phyloP scores from a whole-genome alignment of 768 basidiomycete genomes.

The Rhizopogon rudus region DNA sequence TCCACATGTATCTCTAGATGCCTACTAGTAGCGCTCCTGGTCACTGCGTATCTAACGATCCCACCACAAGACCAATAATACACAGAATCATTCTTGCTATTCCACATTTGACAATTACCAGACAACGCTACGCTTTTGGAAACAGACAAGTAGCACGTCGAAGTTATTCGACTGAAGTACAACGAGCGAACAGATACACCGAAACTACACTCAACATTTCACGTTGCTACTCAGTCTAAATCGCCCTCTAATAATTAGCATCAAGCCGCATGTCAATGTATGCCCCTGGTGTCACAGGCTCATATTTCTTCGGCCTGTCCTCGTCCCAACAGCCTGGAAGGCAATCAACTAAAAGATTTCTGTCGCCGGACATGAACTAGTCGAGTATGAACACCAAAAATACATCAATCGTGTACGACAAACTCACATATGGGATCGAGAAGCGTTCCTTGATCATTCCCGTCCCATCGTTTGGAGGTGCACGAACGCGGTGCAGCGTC shows the following conservation, averaged over 20 bases:
- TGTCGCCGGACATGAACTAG: constrained; percentile 28
- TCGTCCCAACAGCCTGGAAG: constrained; percentile 48
- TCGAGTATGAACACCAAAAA: constrained; percentile 12
- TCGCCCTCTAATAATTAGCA: constrained; percentile 24
- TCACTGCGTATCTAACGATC: too few relatives aligned
- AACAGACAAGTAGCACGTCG: too few relatives aligned
- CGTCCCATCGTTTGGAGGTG: constrained; percentile 23
- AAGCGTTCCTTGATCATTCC: constrained; percentile 47
- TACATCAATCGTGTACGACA: neutral
- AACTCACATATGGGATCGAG: constrained; percentile 56
- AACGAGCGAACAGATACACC: too few relatives aligned
- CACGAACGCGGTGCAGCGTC: constrained; percentile 48
- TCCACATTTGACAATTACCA: too few relatives aligned
- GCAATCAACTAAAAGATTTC: constrained; percentile 39
- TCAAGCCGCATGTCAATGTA: constrained; percentile 37
- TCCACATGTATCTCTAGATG: too few relatives aligned
- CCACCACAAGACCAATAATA: too few relatives aligned
- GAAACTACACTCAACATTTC: too few relatives aligned
- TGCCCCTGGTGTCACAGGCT: constrained; percentile 35
- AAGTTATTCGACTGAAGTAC: too few relatives aligned
- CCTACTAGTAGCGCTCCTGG: too few relatives aligned
- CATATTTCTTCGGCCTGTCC: constrained; percentile 44
- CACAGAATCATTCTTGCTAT: too few relatives aligned
- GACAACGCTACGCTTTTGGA: too few relatives aligned
- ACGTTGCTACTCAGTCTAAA: too few relatives aligned